Evolutionary conservation across 805 yeast genomes (phyloP).

Genomic region (Starmerella bacillaris): DNA sequence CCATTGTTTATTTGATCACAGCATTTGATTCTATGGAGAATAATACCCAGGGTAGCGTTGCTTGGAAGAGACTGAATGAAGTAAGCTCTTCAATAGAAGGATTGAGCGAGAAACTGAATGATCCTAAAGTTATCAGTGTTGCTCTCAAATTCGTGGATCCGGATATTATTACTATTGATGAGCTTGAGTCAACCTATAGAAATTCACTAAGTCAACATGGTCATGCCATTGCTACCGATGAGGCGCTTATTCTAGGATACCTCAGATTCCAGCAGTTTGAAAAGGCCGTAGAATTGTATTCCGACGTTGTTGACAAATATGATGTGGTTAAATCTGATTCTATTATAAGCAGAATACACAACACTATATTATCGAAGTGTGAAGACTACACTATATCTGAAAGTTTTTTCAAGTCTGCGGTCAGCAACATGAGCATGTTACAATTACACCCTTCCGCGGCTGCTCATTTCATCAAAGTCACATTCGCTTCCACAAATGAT

Average conservation of each 20-base stretch:
- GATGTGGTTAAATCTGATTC: conserved; percentile 7
- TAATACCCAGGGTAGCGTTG: conserved; percentile 11
- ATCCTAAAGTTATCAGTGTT: conserved; percentile 17
- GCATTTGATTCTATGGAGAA: conserved; percentile 14
- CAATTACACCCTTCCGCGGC: conserved; percentile 18
- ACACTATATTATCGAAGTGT: conserved; percentile 15
- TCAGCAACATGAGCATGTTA: conserved; percentile 7
- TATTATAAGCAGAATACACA: conserved; percentile 15
- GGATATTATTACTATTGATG: conserved; percentile 12
- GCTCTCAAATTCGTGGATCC: conserved; percentile 16
- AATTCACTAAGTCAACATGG: conserved; percentile 14
- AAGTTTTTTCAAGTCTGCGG: conserved; percentile 15
- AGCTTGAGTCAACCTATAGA: conserved; percentile 12
- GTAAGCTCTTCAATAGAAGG: conserved; percentile 1
- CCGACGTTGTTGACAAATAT: conserved; percentile 12
- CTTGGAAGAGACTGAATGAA: conserved; percentile 14
- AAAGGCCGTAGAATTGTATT: conserved; percentile 15
- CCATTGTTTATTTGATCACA: conserved; percentile 16
- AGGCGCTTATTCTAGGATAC: conserved; percentile 14
- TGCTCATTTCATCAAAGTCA: conserved; percentile 10
- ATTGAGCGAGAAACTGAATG: conserved; percentile 8
- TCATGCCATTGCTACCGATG: conserved; percentile 14
- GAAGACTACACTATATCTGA: conserved; percentile 11
- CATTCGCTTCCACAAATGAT: conserved; percentile 7
- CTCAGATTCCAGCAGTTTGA: conserved; percentile 11